These are phyloP conservation scores for Microbotryomycetes sp. DNA, from an alignment of 1,284 basidiomycete genomes.

Conservation along the genomic window DNA sequence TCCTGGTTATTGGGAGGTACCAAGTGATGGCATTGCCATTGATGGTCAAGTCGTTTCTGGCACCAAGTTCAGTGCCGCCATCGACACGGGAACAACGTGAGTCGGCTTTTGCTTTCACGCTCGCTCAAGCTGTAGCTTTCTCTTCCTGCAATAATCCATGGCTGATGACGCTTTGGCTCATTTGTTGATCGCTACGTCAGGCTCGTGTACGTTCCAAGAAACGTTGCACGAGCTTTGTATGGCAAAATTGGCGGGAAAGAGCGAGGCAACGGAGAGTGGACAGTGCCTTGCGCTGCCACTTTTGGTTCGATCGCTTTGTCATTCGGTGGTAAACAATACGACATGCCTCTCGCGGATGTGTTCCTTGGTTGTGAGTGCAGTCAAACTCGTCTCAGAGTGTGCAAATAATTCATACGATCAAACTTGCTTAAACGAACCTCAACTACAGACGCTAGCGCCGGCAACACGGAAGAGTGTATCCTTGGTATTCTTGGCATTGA, in stretches of 20 bases:
- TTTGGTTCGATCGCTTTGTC: slow-evolving; percentile 23
- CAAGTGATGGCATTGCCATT: slow-evolving; percentile 31
- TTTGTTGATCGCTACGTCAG: not conserved
- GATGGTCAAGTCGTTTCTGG: slow-evolving; percentile 29
- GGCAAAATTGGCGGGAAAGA: slow-evolving; percentile 25
- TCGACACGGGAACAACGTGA: slow-evolving; percentile 36
- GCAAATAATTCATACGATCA: not conserved
- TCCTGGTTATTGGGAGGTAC: slow-evolving; percentile 27
- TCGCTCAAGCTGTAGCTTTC: not conserved
- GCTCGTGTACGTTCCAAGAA: slow-evolving; percentile 34
- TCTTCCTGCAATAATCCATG: no score
- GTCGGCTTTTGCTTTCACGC: not conserved
- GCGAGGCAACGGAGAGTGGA: slow-evolving; percentile 27
- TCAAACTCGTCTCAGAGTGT: not conserved
- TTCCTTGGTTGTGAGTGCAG: slow-evolving; percentile 21
- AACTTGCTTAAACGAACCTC: not conserved
- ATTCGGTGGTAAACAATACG: slow-evolving; percentile 30
- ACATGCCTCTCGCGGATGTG: slow-evolving; percentile 28
- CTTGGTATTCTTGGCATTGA: slow-evolving; percentile 34
- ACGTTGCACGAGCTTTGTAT: slow-evolving; percentile 32
- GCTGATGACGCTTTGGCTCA: no score
- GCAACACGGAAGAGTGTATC: slow-evolving; percentile 26
- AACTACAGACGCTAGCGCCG: slow-evolving; percentile 12
- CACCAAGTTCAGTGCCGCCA: slow-evolving; percentile 27
- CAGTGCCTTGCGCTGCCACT: slow-evolving; percentile 32